Evolutionary conservation across 495 filamentous ascomycete species (phyloP), one percentile per base, ranked within the genome.

Genomic region (Penicillium canescens): DNA sequence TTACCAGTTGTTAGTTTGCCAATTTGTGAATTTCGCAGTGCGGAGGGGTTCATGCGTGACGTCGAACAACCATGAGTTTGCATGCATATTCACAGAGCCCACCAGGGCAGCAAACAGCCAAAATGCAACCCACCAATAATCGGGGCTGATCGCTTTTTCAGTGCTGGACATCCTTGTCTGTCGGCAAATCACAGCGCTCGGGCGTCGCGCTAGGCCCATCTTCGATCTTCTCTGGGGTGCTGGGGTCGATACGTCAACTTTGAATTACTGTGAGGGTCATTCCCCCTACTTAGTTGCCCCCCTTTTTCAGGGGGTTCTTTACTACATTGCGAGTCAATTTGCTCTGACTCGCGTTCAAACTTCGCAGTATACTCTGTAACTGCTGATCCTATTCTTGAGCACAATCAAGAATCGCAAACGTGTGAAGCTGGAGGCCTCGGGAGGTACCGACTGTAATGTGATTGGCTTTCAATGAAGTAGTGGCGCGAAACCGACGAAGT

Each of bases 201-300:
- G n/a, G 14, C 7, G 11, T 6, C 56, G 50, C 50, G 35, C 40
- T n/a, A 31, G 51, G 35, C 42, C 55, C 45, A 44, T 35, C 49
- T 26, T 46, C 45, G 60, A 61, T 56, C 53, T 57, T 42, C 46
- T 14, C 24, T 38, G 35, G 50, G 42, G 42, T 48, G 36, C 37
- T 35, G 43, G 44, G 33, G 53, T 47, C 46, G 64, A 67, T 62
- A 67, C 61, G 20, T 67, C 64, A 62, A 65, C 53, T 65, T 54
- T 47, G 37, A 26, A 16, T 23, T 20, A 2, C 28, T 31, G 28
- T 31, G 28, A 10, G 6, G 6, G 8, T 31, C 18, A 18, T 18
- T 18, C 18, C 18, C 18, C 18, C 8, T 31, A 8, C 28, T 10
- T 10, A 7, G 6, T 31, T 31, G 8, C 6, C 28, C 28, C 28